Base-by-base conservation (phyloP, 1,284 basidiomycete genomes). In the Kalmanozyma brasiliensis region DNA sequence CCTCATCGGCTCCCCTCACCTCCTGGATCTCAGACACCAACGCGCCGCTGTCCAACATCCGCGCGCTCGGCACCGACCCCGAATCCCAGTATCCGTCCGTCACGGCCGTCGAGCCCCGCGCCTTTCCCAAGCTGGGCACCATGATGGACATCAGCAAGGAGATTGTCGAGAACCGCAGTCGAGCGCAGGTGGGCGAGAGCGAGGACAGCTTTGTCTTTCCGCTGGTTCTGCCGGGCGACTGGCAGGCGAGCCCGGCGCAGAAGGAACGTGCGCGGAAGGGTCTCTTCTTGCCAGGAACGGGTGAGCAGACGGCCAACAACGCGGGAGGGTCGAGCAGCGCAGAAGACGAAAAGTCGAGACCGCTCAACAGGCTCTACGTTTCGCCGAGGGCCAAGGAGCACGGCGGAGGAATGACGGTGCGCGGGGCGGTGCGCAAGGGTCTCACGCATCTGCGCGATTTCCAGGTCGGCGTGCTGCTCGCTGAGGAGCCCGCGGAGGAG, bases 131-230 rank as follows among this genome's bases (percentile, higher is more conserved):
- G 34, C 41, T 52, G 6, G 76, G 76, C 4, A 33, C 60, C 0
- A 76, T 68, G 51, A 36, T 77, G 3, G 55, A 60, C 11, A 47
- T 72, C 29, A 33, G 38, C 26, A 55, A 47, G 34, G 47, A 59
- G 34, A 65, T 58, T 26, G 17, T 47, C 9, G 62, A 65, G 35
- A 62, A 56, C 17, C 49, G 48, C 14, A 20, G 45, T 16, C 56
- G 37, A 2, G 23, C 9, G 8, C 38, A 17, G 20, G 26, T 16
- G 10, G 51, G 33, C 10, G 48, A 51, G 34, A 44, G 34, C 1
- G 63, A 76, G 17, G 61, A 69, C 19, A 63, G 63, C 13, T 77
- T 76, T 22, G 70, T 76, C 11, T 77, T 79, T 38, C 77, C 77
- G 0, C 49, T 79, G 0, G 74, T 77, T 22, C 32, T 79, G 35